Evolutionary conservation across 2,329 filamentous ascomycete species (phyloP), one percentile per base, ranked within the genome.

Genomic region (Xylariaceae sp.): DNA sequence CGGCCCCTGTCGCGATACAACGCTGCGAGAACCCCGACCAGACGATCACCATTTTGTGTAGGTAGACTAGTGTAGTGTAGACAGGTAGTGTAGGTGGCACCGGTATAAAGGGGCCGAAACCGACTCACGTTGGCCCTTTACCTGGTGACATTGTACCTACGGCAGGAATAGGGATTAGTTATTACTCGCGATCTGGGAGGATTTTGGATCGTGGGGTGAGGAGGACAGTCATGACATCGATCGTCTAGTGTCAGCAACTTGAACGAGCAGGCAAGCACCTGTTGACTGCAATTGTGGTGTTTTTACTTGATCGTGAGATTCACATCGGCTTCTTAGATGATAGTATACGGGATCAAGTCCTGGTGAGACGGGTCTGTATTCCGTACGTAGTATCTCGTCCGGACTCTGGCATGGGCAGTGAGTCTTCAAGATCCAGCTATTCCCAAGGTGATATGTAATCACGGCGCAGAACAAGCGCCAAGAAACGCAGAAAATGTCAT

Each of bases 1-100:
- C 4, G 9, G 23, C 52, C 62, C 57, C 48, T 62, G 57, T 54
- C 42, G 13, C 11, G 51, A 17, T 64, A 62, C 60, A 6, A 50
- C 13, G 18, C 2, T 34, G 17, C 7, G 13, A 11, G 30, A 50
- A 48, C 58, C 60, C 60, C 37, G 50, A 55, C 55, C 35, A 55
- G 48, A 39, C 13, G 42, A 45, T n/a, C 9, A 42, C 13, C 9
- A 30, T 30, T 42, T 13, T 45, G 42, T 45, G 42, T n/a, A n/a
- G 13, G 42, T n/a, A 18, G 17, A 52, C 47, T 45, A 30, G 30
- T 23, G 44, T 49, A 62, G 9, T n/a, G 42, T 42, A 13, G 11
- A 15, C 13, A n/a, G 13, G 42, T 15, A 13, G 42, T 45, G 42
- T 15, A 6, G 42, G 23, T 42, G 37, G 13, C 37, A 9, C 37